Base-by-base conservation (phyloP, 805 yeast genomes). In the Monosporozyma unispora region DNA sequence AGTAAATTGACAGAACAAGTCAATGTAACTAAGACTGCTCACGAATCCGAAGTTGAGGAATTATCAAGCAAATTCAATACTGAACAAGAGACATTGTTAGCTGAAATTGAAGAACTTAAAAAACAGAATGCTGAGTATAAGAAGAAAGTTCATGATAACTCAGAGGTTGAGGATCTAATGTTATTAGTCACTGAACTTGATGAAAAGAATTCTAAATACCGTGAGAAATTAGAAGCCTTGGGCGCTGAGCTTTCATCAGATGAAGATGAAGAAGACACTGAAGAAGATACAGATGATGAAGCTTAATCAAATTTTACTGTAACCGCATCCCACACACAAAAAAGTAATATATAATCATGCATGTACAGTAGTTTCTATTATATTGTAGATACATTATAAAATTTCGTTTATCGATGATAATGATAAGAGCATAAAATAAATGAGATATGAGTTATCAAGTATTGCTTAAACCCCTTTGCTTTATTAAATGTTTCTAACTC, bases 131-230 rank as follows among this genome's bases (percentile, higher is more conserved):
- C 49, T 18, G 51, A 56, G 19, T 48, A 46, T 42, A 50, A 53
- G 18, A 11, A 19, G 2, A 50, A 53, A 16, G 45, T 48, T 3
- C 53, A 54, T 6, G 60, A 57, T 33, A 51, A 53, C 46, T 47
- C 64, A 28, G 63, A 64, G 52, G 21, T 57, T 42, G 96, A 88
- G 57, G 95, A 87, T 53, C 64, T 88, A 57, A 76, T 88, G 80
- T 66, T 87, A 22, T 69, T 89, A 18, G 79, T 89, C 63, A 78
- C 84, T 18, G 95, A 87, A 44, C 69, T 87, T 56, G 95, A 88
- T 51, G 88, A 83, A 46, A 78, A 76, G 54, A 79, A 79, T 50
- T 69, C 73, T 28, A 72, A 72, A 53, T 82, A 86, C 62, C 82
- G 82, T 59, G 58, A 64, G 6, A 73, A 70, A 50, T 71, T 84